Conservation (phyloP, 1,284 basidiomycete genomes). For the Coniferiporia weirii region DNA sequence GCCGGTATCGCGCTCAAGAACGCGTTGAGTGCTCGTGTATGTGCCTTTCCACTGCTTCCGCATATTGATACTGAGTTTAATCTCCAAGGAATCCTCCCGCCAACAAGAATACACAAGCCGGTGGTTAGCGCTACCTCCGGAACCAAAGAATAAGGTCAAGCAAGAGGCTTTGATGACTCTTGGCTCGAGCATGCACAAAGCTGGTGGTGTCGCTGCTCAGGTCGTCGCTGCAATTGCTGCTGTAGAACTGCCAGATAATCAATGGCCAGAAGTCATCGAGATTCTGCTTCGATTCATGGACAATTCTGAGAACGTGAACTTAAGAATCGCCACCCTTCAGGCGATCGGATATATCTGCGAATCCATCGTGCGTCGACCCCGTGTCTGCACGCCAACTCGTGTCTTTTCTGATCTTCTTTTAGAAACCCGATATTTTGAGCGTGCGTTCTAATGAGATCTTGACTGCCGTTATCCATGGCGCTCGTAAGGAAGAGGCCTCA, state of each 20-base stretch:
- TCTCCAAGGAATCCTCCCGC: slow-evolving; percentile 66
- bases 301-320: slow-evolving; percentile 68
- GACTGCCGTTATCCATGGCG: slow-evolving; percentile 97
- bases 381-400: slow-evolving; percentile 19
- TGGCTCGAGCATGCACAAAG: slow-evolving; percentile 66
- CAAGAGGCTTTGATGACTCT: slow-evolving; percentile 82
- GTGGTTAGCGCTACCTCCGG: slow-evolving; percentile 75
- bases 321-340: slow-evolving; percentile 88
- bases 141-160: slow-evolving; percentile 81
- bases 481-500: slow-evolving; percentile 94
- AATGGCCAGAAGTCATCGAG: slow-evolving; percentile 91
- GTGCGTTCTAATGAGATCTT: slow-evolving; percentile 95
- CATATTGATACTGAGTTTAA: slow-evolving; percentile 10
- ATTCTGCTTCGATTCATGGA: slow-evolving; percentile 85
- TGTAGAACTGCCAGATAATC: slow-evolving; percentile 83
- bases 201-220: slow-evolving; percentile 87
- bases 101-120: slow-evolving; percentile 72
- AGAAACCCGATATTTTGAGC: slow-evolving; percentile 90
- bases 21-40: slow-evolving; percentile 82
- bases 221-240: slow-evolving; percentile 92
- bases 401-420: slow-evolving; percentile 12
- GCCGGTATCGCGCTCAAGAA: slow-evolving; percentile 98
- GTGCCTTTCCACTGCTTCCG: slow-evolving; percentile 30
- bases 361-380: slow-evolving; percentile 67
- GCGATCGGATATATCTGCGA: slow-evolving; percentile 98